Base-by-base conservation (phyloP, 805 yeast genomes). In the Candida qinlingensis region DNA sequence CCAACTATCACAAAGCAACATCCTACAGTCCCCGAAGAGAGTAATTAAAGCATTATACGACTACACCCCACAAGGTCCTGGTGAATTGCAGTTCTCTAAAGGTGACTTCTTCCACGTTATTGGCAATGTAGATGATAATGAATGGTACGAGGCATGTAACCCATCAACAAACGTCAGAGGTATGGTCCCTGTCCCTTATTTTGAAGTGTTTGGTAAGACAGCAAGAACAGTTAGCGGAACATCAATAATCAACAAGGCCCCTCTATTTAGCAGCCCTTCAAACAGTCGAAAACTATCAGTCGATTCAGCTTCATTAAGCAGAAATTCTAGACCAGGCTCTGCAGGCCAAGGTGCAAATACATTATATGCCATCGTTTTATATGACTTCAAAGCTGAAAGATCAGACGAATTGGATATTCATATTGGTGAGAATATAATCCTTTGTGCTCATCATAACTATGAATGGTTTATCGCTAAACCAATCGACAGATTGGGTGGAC, bases 391-490 rank as follows among this genome's bases (percentile, higher is more conserved):
- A 52, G 97, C 98, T 6, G 77, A 73, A 58, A 70, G 74, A 50
- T 64, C 80, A 7, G 99, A 95, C 69, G 99, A 94, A 67, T 75
- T 94, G 54, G 84, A 85, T 54, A 88, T 92, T 3, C 62, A 67
- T 30, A 87, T 87, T 1, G 97, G 97, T 37, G 99, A 94, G 59
- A 85, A 87, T 58, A 77, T 94, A 53, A 87, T 91, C 31, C 81
- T 95, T 10, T 92, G 97, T 68, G 99, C 99, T 2, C 97, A 92
- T 67, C 96, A 92, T 62, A 90, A 89, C 48, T 86, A 75, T 55
- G 99, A 95, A 69, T 94, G 99, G 99, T 91, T 90, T 59, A 94
- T 94, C 51, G 98, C 97, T 5, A 94, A 94, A 65, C 97, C 97
- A 11, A 87, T 94, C 39, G 95, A 92, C 51, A 74, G 97, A 47